phyloP scores from a whole-genome alignment of 192 early-diverging fungal genomes.

The Mortierella antarctica region DNA sequence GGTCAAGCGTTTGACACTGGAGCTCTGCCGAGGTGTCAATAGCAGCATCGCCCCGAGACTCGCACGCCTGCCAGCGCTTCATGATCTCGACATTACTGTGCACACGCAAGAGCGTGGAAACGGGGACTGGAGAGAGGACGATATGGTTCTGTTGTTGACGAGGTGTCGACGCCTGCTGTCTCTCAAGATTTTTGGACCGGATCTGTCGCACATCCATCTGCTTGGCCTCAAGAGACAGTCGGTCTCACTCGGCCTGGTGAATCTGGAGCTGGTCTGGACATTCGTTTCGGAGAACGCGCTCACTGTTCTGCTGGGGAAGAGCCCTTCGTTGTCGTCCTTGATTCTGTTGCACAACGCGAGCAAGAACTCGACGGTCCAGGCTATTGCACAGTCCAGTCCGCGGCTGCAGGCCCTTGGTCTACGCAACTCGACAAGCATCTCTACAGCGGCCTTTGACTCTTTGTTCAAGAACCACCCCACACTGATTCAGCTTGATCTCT shows the following conservation, averaged over 20 bases:
- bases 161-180: constrained; percentile 10
- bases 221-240: neutral
- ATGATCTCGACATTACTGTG: constrained; percentile 17
- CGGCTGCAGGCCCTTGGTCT: constrained; percentile 17
- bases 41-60: constrained; percentile 27
- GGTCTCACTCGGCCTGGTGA: neutral
- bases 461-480: constrained; percentile 31
- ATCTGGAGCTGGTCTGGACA: constrained; percentile 25
- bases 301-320: constrained; percentile 15
- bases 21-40: constrained; percentile 36
- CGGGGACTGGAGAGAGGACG: constrained; percentile 45
- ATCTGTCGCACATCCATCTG: constrained; percentile 41
- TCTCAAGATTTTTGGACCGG: constrained; percentile 30
- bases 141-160: constrained; percentile 23
- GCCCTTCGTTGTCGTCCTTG: constrained; percentile 7
- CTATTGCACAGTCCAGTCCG: constrained; percentile 27
- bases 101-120: constrained; percentile 37
- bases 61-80: constrained; percentile 10
- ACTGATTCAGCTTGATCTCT: constrained; percentile 20
- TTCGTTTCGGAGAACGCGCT: constrained; percentile 36
- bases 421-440: constrained; percentile 29
- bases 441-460: constrained; percentile 24
- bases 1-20: constrained; percentile 19
- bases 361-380: constrained; percentile 37
- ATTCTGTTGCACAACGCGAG: constrained; percentile 35